Conservation (phyloP, 352 stramenopile species). For the Thalassiosira exigua region DNA sequence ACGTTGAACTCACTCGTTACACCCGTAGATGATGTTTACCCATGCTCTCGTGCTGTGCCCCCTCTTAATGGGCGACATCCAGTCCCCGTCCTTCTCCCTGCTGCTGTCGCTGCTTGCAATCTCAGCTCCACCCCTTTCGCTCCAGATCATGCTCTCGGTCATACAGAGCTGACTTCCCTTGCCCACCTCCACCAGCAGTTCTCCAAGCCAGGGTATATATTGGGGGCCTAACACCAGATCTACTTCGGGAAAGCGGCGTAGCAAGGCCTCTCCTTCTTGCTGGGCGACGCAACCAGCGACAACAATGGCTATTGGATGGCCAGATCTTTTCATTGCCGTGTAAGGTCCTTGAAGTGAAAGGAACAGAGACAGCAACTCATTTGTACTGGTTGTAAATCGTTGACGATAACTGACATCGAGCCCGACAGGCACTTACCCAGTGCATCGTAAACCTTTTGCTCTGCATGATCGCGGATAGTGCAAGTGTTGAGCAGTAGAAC, state of each 20-base stretch:
- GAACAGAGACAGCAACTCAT: too few species aligned
- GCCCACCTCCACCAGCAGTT: slow-evolving; percentile 85
- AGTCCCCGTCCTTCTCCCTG: slow-evolving; percentile 50
- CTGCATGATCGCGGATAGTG: slow-evolving; percentile 87
- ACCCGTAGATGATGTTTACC: slow-evolving; percentile 89
- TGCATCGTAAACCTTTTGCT: slow-evolving; percentile 87
- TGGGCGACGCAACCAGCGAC: slow-evolving; percentile 88
- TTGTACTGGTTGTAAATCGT: too few species aligned
- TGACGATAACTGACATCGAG: too few species aligned
- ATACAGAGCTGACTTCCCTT: slow-evolving; percentile 86
- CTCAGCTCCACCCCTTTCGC: slow-evolving; percentile 32
- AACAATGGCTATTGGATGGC: slow-evolving; percentile 85
- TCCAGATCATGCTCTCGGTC: slow-evolving; percentile 74
- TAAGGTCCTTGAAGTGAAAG: slow-evolving; percentile 83
- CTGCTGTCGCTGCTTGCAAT: slow-evolving; percentile 29
- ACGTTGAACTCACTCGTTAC: slow-evolving; percentile 89
- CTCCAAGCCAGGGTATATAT: slow-evolving; percentile 87
- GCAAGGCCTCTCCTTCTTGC: slow-evolving; percentile 85
- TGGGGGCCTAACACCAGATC: slow-evolving; percentile 88
- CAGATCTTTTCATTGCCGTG: slow-evolving; percentile 83
- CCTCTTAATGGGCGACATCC: slow-evolving; percentile 69
- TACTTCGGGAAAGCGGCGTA: slow-evolving; percentile 84
- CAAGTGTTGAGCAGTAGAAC: slow-evolving; percentile 88
- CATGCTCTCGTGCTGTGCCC: slow-evolving; percentile 82
- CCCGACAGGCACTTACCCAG: too few species aligned